Evolutionary conservation across 306 rosid species (phyloP), one percentile per base, ranked within the genome.

Genomic region (Adenanthera pavonina): DNA sequence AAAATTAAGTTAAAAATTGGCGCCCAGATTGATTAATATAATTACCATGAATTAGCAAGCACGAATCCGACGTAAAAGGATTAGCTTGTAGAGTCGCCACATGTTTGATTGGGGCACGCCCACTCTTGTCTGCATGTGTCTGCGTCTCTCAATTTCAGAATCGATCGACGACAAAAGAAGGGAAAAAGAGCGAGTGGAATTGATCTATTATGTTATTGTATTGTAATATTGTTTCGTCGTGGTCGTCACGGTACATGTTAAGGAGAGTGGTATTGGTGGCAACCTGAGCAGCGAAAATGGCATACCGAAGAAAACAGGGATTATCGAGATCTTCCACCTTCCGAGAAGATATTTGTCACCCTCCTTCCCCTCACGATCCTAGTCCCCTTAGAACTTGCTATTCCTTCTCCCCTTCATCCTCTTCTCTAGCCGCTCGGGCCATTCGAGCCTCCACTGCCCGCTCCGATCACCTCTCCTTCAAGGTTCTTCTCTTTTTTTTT

Each of bases 271-370:
- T 38, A 40, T 69, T 46, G 38, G n/a, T 11, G 74, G n/a, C 54
- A 10, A 17, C 53, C 33, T 17, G 8, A 10, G 30, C 14, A 8
- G 13, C 20, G 16, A 62, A 3, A 76, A 93, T 95, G 97, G 98
- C 98, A 8, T 95, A 95, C 57, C 87, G 95, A 52, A 89, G 97
- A 83, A 93, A 88, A 72, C 97, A 95, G 4, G 97, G 92, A 51
- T 80, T 90, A 1, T 75, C 95, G 0, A 86, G 92, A 44, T 77
- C 94, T 46, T 93, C 92, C 36, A 95, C 99, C 17, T 91, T 93
- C 89, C 89, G 87, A 72, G 99, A 91, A 73, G 97, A 93, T 80
- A 66, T 85, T 64, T 87, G 75, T 77, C 54, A 72, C 12, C 69
- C 69, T 2, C 2, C 13, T 57, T 34, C 12, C 12, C 35, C 35